Evolutionary conservation across 345 rosid species (phyloP), one percentile per base, ranked within the genome.

Genomic region (Toxicodendron radicans): DNA sequence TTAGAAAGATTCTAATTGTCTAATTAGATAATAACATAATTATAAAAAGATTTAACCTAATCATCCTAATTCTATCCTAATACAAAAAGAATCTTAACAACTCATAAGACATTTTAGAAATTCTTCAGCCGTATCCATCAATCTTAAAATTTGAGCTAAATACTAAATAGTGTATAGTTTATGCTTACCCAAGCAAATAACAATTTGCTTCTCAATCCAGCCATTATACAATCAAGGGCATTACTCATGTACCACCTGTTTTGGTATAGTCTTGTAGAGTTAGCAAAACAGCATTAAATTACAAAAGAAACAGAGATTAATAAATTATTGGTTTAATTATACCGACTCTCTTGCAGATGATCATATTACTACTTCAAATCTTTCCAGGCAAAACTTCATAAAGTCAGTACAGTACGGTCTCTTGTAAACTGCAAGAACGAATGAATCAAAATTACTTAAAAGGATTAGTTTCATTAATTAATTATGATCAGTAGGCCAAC

Each of bases 341-440:
- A 53, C 70, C 64, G 43, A 75, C 84, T 73, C 75, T 65, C 51
- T 75, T 32, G 83, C 82, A 20, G 83, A 74, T 0, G 90, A 86
- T 88, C 90, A 85, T 17, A 86, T 73, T 66, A 84, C 88, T 12
- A 86, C 86, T 83, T 86, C 78, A 35, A 85, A 86, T 63, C 78
- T 77, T 43, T 85, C 81, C n/a, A 86, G 78, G 57, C 88, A 82
- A 10, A 88, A 85, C 64, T 73, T 73, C 32, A 88, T 30, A 10
- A 86, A 86, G 0, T 80, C 86, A 9, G 76, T 81, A 21, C 79
- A 75, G 71, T 78, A 77, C 20, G 90, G 86, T 69, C 88, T 80
- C 79, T 77, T 88, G 62, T 75, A 88, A 54, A 88, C 88, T 88
- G 76, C 54, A 57, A 17, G 13, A 54, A 18, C 17, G 1, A 27